phyloP scores from a whole-genome alignment of 148 eudicot genomes.

The Mesembryanthemum crystallinum region DNA sequence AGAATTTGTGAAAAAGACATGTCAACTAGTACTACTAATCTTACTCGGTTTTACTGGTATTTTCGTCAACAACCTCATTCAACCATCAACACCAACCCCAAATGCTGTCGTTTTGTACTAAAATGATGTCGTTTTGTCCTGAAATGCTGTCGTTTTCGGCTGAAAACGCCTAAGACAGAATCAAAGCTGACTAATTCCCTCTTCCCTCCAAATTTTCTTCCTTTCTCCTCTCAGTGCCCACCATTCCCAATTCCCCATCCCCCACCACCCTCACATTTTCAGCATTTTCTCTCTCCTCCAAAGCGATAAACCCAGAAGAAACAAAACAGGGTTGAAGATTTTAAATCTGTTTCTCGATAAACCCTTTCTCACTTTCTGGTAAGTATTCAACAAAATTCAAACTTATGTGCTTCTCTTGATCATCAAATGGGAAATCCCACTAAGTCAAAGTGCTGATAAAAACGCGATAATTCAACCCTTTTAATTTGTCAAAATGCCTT shows the following conservation, averaged over 20 bases:
- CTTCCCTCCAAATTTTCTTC: background rate
- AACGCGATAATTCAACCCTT: background rate
- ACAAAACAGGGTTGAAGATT: background rate
- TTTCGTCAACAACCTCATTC: background rate
- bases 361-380: conserved; percentile 7
- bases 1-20: background rate
- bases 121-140: background rate
- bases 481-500: background rate
- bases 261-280: background rate
- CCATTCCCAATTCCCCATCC: background rate
- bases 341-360: background rate
- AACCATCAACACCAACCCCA: too few relatives aligned
- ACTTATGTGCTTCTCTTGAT: background rate
- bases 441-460: conserved; percentile 14
- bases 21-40: background rate
- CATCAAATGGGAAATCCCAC: background rate
- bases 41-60: background rate
- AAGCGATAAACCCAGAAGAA: background rate
- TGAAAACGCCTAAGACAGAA: background rate
- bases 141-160: background rate
- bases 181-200: conserved; percentile 20
- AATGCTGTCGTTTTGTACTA: too few relatives aligned
- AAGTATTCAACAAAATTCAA: background rate
- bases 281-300: conserved; percentile 3
- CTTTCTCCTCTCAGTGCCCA: background rate